phyloP scores from a whole-genome alignment of 495 filamentous ascomycete species.

The Talaromyces liani region DNA sequence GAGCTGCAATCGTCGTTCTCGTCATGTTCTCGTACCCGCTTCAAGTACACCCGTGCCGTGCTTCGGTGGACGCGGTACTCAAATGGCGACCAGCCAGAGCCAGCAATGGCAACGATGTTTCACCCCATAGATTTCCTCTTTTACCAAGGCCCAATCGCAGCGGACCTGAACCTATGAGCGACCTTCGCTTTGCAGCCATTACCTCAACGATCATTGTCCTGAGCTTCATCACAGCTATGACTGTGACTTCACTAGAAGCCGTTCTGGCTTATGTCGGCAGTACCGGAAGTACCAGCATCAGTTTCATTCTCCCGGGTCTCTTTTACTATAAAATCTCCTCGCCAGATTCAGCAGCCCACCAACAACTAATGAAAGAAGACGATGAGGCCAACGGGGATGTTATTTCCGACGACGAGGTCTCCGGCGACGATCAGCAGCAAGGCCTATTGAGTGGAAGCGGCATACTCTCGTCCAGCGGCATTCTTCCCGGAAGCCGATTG shows the following conservation, averaged over 20 bases:
- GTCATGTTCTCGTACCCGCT: slow-evolving; percentile 97
- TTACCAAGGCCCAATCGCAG: slow-evolving; percentile 26
- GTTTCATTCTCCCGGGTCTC: slow-evolving; percentile 89
- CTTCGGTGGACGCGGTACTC: slow-evolving; percentile 83
- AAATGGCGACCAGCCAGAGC: slow-evolving; percentile 74
- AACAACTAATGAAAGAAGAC: slow-evolving; percentile 80
- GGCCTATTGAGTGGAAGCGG: slow-evolving; percentile 21
- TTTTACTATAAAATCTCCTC: slow-evolving; percentile 98
- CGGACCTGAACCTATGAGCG: slow-evolving; percentile 58
- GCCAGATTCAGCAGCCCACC: slow-evolving; percentile 76
- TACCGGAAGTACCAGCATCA: slow-evolving; percentile 89
- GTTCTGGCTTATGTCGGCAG: slow-evolving; percentile 93
- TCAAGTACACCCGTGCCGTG: slow-evolving; percentile 90
- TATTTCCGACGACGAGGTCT: slow-evolving; percentile 36
- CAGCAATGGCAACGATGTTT: slow-evolving; percentile 28
- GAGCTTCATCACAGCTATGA: slow-evolving; percentile 82
- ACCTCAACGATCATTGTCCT: slow-evolving; percentile 77
- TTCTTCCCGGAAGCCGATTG: slow-evolving; percentile 51
- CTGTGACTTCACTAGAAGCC: slow-evolving; percentile 78
- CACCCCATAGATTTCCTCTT: slow-evolving; percentile 39
- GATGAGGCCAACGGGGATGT: slow-evolving; percentile 52
- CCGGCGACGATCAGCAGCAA: slow-evolving; percentile 32
- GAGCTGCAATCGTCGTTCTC: slow-evolving; percentile 89
- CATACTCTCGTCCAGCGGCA: slow-evolving; percentile 35
- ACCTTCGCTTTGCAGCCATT: slow-evolving; percentile 81